phyloP scores from a whole-genome alignment of 352 stramenopile species.

The Phytophthora ohioensis region DNA sequence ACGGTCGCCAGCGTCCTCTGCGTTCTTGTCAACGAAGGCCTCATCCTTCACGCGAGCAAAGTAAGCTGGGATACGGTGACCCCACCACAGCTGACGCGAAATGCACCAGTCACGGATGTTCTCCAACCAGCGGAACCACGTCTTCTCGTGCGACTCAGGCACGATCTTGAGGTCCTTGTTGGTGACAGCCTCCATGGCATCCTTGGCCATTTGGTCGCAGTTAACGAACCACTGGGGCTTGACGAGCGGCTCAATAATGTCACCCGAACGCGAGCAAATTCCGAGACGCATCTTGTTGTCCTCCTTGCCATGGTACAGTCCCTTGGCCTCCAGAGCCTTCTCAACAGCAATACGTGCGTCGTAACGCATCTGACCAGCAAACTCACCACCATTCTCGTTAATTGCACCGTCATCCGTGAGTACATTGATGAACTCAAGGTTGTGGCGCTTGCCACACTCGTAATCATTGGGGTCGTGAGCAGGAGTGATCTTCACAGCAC shows the following conservation, averaged over 20 bases:
- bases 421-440: constrained; percentile 98
- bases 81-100: constrained; percentile 99
- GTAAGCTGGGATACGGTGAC: constrained; percentile 99
- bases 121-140: constrained; percentile 97
- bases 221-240: constrained; percentile 99
- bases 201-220: constrained; percentile 87
- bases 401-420: constrained; percentile 97
- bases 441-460: constrained; percentile 96
- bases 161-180: constrained; percentile 87
- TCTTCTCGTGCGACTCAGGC: constrained; percentile 93
- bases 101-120: constrained; percentile 99
- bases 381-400: constrained; percentile 93
- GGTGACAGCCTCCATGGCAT: constrained; percentile 83
- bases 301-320: constrained; percentile 96
- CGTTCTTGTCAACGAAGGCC: constrained; percentile 76
- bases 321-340: constrained; percentile 95
- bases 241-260: constrained; percentile 99
- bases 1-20: constrained; percentile 58
- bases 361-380: constrained; percentile 90
- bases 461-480: constrained; percentile 99
- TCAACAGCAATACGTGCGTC: constrained; percentile 87
- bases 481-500: constrained; percentile 99
- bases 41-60: constrained; percentile 93
- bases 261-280: constrained; percentile 97
- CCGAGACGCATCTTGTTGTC: constrained; percentile 99